Conservation (phyloP, 495 filamentous ascomycete genomes). For the Penicilliopsis zonata region DNA sequence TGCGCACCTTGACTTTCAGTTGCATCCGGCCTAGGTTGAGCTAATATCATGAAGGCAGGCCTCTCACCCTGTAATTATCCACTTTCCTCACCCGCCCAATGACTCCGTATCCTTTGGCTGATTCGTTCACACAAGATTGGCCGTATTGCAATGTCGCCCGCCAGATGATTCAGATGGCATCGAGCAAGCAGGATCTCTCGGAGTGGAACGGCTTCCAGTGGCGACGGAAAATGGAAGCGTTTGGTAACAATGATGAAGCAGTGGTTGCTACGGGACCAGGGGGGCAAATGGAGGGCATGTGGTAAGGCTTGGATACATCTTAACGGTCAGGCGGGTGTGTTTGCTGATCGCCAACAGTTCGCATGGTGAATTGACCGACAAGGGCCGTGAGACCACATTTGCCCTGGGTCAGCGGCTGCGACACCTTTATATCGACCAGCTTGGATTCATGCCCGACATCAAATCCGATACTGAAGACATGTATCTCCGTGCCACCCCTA, state of each 20-base stretch:
- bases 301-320: conserved; percentile 25
- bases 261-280: conserved; percentile 52
- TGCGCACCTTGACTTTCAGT: conserved; percentile 6
- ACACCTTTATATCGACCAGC: conserved; percentile 76
- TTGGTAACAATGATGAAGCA: conserved; percentile 60
- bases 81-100: not conserved
- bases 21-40: not conserved
- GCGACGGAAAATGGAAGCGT: conserved; percentile 68
- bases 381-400: conserved; percentile 72
- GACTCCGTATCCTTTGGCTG: conserved; percentile 8
- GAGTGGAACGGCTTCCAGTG: conserved; percentile 62
- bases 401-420: conserved; percentile 68
- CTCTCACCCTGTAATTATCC: conserved; percentile 48
- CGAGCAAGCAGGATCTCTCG: conserved; percentile 42
- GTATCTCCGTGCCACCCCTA: conserved; percentile 76
- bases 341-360: conserved; percentile 33
- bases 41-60: conserved; percentile 45
- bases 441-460: conserved; percentile 66
- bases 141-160: conserved; percentile 76
- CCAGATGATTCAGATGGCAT: conserved; percentile 57
- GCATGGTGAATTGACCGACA: conserved; percentile 80
- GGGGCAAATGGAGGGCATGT: conserved; percentile 64
- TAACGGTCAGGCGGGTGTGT: not conserved
- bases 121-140: conserved; percentile 48
- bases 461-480: conserved; percentile 56